Conservation (phyloP, 495 filamentous ascomycete species). For the Xylaria curta region DNA sequence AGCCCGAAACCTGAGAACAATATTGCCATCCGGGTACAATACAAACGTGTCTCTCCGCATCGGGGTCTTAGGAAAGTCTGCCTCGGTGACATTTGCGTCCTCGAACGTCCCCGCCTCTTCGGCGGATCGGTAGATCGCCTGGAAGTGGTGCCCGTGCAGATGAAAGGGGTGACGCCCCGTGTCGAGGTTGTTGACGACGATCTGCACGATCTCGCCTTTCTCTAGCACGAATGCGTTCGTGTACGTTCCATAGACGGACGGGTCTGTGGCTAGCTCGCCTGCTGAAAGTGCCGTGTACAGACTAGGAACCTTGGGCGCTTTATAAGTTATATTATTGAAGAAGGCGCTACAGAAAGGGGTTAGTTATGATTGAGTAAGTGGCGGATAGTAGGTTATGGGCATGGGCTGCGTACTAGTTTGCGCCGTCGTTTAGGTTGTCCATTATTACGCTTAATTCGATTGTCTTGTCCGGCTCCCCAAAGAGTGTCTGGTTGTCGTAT, state of each 20-base stretch:
- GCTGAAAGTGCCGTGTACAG: conserved; percentile 76
- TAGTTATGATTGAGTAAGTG: neutral
- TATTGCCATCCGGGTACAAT: conserved; percentile 59
- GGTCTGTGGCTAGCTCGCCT: conserved; percentile 66
- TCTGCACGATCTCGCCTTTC: conserved; percentile 72
- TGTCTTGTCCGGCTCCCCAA: conserved; percentile 63
- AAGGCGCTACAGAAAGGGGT: conserved; percentile 62
- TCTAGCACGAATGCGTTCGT: conserved; percentile 73
- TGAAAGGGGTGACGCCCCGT: conserved; percentile 82
- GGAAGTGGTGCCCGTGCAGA: conserved; percentile 85
- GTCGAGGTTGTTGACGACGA: conserved; percentile 82
- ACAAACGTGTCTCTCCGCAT: conserved; percentile 65
- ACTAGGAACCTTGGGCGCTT: conserved; percentile 75
- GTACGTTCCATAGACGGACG: conserved; percentile 73
- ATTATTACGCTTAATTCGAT: conserved; percentile 71
- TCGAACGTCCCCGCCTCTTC: conserved; percentile 52
- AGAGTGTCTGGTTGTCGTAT: conserved; percentile 62
- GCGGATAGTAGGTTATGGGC: neutral
- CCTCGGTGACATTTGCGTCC: conserved; percentile 49
- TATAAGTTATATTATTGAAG: conserved; percentile 82
- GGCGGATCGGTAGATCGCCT: conserved; percentile 59
- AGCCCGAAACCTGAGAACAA: conserved; percentile 72
- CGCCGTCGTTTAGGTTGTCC: conserved; percentile 74
- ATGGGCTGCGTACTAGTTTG: conserved; percentile 65
- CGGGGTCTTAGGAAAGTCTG: conserved; percentile 50